Conservation (phyloP, 2,329 filamentous ascomycete genomes). For the Chrysoporthe cubensis region DNA sequence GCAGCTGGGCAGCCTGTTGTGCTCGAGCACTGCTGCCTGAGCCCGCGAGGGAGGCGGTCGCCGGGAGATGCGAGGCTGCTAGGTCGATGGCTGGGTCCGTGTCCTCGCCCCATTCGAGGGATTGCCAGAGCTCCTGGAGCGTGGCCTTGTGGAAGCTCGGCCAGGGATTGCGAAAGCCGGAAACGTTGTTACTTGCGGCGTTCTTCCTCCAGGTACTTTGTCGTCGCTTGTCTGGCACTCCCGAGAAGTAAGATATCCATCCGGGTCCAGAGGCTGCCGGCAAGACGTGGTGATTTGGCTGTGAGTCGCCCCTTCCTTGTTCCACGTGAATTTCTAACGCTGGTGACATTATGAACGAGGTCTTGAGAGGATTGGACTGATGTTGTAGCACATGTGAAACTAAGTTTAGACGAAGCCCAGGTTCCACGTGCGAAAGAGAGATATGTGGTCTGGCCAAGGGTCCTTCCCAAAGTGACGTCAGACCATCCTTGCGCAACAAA, state of each 20-base stretch:
- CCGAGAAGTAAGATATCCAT: constrained; percentile 18
- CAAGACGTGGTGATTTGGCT: constrained; percentile 11
- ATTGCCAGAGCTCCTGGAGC: constrained; percentile 28
- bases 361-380: neutral
- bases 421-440: neutral
- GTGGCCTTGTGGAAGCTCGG: constrained; percentile 35
- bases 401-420: too few species aligned
- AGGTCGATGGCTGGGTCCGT: constrained; percentile 30
- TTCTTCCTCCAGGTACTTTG: constrained; percentile 3
- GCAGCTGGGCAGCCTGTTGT: constrained; percentile 30
- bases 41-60: neutral
- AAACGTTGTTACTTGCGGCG: neutral
- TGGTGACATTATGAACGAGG: neutral
- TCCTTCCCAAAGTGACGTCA: constrained; percentile 6
- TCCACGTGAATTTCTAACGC: constrained; percentile 1
- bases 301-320: neutral
- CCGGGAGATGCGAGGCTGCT: constrained; percentile 30
- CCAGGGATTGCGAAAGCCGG: constrained; percentile 37
- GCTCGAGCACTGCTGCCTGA: constrained; percentile 18
- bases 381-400: neutral
- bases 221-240: constrained; percentile 17
- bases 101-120: constrained; percentile 33
- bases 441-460: neutral
- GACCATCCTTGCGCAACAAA: neutral
- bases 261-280: constrained; percentile 3